These are phyloP conservation scores for Cryomyces minteri DNA, from an alignment of 495 filamentous ascomycete genomes.

Conservation along the genomic window DNA sequence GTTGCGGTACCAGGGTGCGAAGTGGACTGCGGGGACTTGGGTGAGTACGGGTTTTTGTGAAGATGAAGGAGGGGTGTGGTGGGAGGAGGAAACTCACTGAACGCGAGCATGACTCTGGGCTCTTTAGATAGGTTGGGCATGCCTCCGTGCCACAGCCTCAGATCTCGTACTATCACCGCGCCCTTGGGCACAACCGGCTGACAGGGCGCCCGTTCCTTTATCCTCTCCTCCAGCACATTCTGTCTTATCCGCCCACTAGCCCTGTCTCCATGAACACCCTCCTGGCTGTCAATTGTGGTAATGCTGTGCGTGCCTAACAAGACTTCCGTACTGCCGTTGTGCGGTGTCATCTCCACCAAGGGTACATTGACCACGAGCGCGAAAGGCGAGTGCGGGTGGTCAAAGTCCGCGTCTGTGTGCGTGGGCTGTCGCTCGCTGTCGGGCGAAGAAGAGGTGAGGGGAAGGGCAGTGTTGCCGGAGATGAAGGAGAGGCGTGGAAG, in stretches of 20 bases:
- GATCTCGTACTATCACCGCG: conserved; percentile 32
- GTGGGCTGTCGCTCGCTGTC: conserved; percentile 25
- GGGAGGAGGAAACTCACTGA: conserved; percentile 22
- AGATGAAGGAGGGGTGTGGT: neutral
- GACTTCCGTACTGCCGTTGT: conserved; percentile 40
- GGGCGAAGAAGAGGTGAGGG: conserved; percentile 21
- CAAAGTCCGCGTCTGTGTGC: conserved; percentile 39
- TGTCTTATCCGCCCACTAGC: conserved; percentile 29
- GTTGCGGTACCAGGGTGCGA: conserved; percentile 14
- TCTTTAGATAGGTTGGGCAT: conserved; percentile 33
- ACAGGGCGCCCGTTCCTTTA: conserved; percentile 23
- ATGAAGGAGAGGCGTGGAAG: conserved; percentile 29
- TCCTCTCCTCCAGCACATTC: conserved; percentile 22
- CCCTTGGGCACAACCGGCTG: conserved; percentile 34
- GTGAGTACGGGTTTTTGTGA: neutral
- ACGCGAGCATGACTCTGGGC: conserved; percentile 37
- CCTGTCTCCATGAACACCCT: conserved; percentile 27
- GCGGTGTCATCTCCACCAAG: conserved; percentile 28
- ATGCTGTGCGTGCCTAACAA: conserved; percentile 38
- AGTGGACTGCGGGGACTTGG: neutral
- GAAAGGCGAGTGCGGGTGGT: conserved; percentile 33
- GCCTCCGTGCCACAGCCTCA: conserved; percentile 42
- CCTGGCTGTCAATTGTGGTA: conserved; percentile 22
- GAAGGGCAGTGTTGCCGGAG: conserved; percentile 34
- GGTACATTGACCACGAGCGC: conserved; percentile 36